A percentile compares a stretch with the other conserved stretches of the same genome.
Evolutionary conservation across 805 yeast species (phyloP).

Genomic region (Wickerhamiella azyma): DNA sequence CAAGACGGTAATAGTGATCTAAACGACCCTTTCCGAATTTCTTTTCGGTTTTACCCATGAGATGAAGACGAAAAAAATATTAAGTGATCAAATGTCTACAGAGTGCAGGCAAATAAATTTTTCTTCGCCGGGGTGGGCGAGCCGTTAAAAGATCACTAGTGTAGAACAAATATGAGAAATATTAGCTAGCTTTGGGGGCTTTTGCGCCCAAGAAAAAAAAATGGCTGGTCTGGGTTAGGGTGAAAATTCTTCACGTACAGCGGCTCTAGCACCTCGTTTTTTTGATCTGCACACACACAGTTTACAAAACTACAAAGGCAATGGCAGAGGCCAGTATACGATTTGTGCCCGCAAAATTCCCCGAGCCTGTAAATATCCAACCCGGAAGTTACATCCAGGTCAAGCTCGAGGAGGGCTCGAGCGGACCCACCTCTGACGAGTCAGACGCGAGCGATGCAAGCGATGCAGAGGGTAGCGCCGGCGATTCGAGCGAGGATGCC

Average conservation of each 20-base stretch:
- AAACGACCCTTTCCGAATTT: conserved; percentile 97
- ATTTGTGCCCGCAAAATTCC: conserved; percentile 47
- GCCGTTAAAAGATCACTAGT: too few relatives aligned
- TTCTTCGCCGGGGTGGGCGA: too few relatives aligned
- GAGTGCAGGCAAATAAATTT: too few relatives aligned
- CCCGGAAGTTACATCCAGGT: conserved; percentile 40
- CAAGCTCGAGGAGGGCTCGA: conserved; percentile 10
- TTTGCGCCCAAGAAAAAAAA: too few relatives aligned
- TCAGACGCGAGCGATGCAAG: not conserved
- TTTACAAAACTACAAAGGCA: not conserved
- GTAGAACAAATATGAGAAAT: too few relatives aligned
- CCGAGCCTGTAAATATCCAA: conserved; percentile 34
- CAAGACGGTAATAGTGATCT: conserved; percentile 90
- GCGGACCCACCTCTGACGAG: not conserved
- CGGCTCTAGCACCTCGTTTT: not conserved
- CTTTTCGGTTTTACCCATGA: conserved; percentile 85
- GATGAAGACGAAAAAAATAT: conserved; percentile 5
- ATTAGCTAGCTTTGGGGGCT: too few relatives aligned
- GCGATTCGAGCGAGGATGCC: not conserved
- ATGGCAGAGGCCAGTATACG: conserved; percentile 15
- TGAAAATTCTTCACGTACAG: conserved; percentile 2
- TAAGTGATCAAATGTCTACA: not conserved
- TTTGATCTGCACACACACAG: not conserved
- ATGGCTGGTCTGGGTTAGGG: conserved; percentile 7
- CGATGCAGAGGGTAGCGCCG: not conserved